A percentile compares a stretch with the other conserved stretches of the same genome.
Conservation (phyloP, 306 rosid genomes). For the Trichosanthes truncata region DNA sequence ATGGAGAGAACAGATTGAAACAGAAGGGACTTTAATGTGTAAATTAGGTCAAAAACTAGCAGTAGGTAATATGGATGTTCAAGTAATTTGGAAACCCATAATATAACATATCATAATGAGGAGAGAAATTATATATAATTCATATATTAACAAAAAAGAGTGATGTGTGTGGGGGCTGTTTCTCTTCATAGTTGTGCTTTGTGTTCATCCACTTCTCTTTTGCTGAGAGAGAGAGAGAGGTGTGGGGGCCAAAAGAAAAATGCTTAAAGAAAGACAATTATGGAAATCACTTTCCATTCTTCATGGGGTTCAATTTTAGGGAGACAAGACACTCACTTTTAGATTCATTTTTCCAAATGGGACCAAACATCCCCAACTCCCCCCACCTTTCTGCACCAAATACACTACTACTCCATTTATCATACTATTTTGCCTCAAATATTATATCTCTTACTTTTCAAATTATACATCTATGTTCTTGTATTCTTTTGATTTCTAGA, state of each 20-base stretch:
- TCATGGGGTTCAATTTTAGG: conserved; percentile 49
- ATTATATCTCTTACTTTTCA: not conserved
- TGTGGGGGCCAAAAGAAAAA: conserved; percentile 29
- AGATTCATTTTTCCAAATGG: conserved; percentile 58
- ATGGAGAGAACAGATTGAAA: not conserved
- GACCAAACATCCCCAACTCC: conserved; percentile 23
- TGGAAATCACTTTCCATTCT: conserved; percentile 49
- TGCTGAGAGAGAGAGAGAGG: conserved; percentile 11
- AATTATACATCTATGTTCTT: not conserved
- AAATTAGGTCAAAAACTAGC: not conserved
- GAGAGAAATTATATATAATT: conserved; percentile 17
- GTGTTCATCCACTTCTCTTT: conserved; percentile 45
- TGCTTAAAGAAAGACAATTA: conserved; percentile 49
- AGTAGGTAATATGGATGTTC: not conserved
- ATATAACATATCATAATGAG: not conserved
- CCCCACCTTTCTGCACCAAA: conserved; percentile 36
- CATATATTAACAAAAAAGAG: conserved; percentile 2
- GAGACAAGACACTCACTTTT: conserved; percentile 46
- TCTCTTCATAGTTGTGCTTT: conserved; percentile 19
- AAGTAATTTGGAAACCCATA: not conserved
- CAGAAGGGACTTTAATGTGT: not conserved
- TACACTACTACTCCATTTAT: conserved; percentile 14
- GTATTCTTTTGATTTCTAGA: not conserved
- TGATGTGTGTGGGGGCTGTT: conserved; percentile 39
- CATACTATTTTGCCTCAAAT: not conserved